Percentiles rank a stretch among this genome's conserved stretches.
Conservation (phyloP, 768 basidiomycete species). For the Pilatotrama ljubarskyi region DNA sequence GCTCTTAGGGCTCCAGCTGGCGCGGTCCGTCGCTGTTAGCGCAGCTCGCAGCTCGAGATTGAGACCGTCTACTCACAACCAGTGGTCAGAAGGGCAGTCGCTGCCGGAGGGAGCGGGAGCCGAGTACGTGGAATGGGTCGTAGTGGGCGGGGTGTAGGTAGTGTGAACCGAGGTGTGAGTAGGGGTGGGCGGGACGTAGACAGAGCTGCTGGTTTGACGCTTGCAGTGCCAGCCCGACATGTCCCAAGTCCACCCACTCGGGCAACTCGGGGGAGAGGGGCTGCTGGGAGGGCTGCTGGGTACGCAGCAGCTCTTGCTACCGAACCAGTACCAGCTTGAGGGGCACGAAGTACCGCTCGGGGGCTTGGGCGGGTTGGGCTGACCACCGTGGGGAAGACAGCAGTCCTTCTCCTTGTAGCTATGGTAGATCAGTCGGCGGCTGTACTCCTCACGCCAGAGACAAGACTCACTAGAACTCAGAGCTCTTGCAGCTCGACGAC, state of each 20-base stretch:
- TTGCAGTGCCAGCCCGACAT: constrained; percentile 8
- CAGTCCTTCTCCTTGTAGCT: constrained; percentile 38
- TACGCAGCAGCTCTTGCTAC: constrained; percentile 50
- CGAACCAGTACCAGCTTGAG: constrained; percentile 51
- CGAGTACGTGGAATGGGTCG: not conserved
- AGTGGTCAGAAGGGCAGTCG: constrained; percentile 8
- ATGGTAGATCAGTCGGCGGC: not conserved
- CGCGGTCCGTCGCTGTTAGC: not conserved
- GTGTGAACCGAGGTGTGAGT: constrained; percentile 21
- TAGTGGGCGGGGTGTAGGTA: not conserved
- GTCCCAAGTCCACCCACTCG: constrained; percentile 34
- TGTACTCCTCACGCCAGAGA: not conserved
- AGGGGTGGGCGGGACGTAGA: not conserved
- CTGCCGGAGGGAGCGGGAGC: constrained; percentile 5
- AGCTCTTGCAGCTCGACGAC: constrained; percentile 29
- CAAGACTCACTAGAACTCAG: constrained; percentile 28
- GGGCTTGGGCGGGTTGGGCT: constrained; percentile 42
- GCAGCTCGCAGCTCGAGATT: not conserved
- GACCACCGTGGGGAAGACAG: constrained; percentile 47
- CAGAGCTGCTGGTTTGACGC: not conserved
- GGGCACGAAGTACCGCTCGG: constrained; percentile 50
- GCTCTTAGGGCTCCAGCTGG: constrained; percentile 33
- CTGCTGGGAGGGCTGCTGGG: constrained; percentile 45
- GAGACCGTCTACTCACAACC: constrained; percentile 4
- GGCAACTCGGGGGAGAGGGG: constrained; percentile 44